Evolutionary conservation across 2,329 filamentous ascomycete genomes (phyloP).

Genomic region (Cordyceps farinosa): DNA sequence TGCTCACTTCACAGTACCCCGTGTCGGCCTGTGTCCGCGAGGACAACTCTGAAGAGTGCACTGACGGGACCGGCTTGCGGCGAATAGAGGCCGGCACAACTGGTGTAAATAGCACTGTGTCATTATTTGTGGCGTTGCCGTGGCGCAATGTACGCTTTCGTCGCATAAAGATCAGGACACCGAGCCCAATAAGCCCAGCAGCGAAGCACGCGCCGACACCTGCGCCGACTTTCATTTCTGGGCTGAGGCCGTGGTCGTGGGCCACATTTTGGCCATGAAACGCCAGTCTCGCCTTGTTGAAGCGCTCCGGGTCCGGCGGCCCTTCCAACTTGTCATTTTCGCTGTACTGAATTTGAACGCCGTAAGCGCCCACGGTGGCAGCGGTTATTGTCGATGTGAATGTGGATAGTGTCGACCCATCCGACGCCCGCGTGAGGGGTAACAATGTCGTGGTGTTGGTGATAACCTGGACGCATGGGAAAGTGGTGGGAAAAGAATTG

Average conservation of each 20-base stretch:
- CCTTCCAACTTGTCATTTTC: not conserved
- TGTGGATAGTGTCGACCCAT: not conserved
- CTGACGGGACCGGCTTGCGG: not conserved
- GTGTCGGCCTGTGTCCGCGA: not conserved
- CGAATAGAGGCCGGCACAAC: not conserved
- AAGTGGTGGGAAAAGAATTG: not conserved
- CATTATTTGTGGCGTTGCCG: not conserved
- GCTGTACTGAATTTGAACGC: not conserved
- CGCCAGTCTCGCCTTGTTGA: slow-evolving; percentile 2
- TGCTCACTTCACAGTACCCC: not conserved
- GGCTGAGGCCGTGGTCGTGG: not conserved
- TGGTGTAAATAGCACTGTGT: not conserved
- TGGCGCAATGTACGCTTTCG: not conserved
- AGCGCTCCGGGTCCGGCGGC: slow-evolving; percentile 1
- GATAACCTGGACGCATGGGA: not conserved
- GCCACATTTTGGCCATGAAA: not conserved
- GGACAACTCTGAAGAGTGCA: not conserved
- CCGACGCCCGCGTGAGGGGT: not conserved
- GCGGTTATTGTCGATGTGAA: not conserved
- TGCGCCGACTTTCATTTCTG: not conserved
- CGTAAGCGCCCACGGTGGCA: not conserved
- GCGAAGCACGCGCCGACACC: not conserved
- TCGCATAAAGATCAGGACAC: not conserved
- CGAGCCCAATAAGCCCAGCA: not conserved
- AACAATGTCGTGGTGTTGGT: not conserved